Base-by-base conservation (phyloP, 2,329 filamentous ascomycete genomes). In the Arthrobotrys conoides region DNA sequence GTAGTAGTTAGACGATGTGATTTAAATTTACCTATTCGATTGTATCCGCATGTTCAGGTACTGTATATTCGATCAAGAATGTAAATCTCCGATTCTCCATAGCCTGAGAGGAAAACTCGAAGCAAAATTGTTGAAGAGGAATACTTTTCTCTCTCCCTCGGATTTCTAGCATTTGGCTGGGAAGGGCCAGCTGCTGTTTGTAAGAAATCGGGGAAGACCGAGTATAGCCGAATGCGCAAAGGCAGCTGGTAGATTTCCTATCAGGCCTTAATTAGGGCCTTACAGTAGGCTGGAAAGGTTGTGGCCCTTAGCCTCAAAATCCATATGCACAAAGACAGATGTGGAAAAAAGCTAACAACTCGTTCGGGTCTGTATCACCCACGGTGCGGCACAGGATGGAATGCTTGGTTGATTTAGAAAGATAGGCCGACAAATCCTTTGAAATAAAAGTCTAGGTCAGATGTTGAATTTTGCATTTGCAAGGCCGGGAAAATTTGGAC, bases 211-310 rank as follows among this genome's bases (percentile, higher is more conserved):
- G 48, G 20, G 12, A 27, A 27, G 48, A 36, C 24, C 51, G 27
- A 55, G 51, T 4, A 9, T 55, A 55, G 8, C 51, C 51, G 24
- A 55, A 36, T 5, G 33, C 33, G 9, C 4, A 10, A 36, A 36
- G 4, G 9, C 33, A 36, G 33, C 27, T 30, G 33, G 22, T 36
- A 3, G n/a, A n/a, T n/a, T 4, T 14, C 12, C 30, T 59, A 38
- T 36, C 30, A 4, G 48, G 48, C 48, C 48, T 24, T 38, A 59
- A 20, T 6, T 22, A 59, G 27, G 27, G 53, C 30, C 53, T 59
- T 38, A 59, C 53, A 22, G 53, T 14, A 59, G 3, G 30, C 53
- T 10, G 12, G 9, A 3, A 38, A 41, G 16, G 38, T 41, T 9
- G 38, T 41, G 12, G 14, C 36, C 9, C 48, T 51, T 12, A 51